A percentile compares a stretch with the other conserved stretches of the same genome.
These are phyloP conservation scores for Mycena polygramma DNA, from an alignment of 768 basidiomycete species.

Conservation along the genomic window DNA sequence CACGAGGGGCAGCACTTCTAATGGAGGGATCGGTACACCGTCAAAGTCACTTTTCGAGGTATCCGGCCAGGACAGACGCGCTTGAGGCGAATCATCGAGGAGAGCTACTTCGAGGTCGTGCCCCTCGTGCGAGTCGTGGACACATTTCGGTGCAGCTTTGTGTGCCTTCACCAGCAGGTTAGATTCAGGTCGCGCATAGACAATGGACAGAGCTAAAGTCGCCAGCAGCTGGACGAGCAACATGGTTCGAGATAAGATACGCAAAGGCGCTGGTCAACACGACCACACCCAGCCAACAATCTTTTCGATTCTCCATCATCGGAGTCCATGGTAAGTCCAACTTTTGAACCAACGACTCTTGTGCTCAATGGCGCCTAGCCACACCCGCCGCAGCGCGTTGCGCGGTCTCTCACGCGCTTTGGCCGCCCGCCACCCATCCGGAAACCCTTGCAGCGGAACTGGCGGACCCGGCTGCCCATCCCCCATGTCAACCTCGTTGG, in stretches of 20 bases:
- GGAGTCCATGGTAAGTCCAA: not conserved
- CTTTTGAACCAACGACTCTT: not conserved
- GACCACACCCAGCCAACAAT: not conserved
- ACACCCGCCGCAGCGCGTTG: conserved; percentile 36
- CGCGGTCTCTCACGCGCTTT: conserved; percentile 59
- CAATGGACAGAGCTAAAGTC: not conserved
- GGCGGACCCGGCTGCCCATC: conserved; percentile 71
- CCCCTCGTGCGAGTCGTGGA: too few species aligned
- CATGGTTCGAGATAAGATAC: not conserved
- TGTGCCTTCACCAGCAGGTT: too few species aligned
- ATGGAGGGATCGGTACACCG: conserved; percentile 51
- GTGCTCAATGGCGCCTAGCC: not conserved
- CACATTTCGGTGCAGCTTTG: too few species aligned
- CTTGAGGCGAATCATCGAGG: conserved; percentile 14
- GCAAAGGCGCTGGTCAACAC: too few species aligned
- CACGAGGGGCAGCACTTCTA: conserved; percentile 69
- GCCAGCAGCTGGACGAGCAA: conserved; percentile 1
- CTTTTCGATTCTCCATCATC: not conserved
- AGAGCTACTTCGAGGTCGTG: not conserved
- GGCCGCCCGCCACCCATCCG: conserved; percentile 64
- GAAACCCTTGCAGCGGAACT: conserved; percentile 61
- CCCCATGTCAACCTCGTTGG: conserved; percentile 77
- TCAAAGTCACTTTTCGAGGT: conserved; percentile 3
- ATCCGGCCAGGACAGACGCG: conserved; percentile 19
- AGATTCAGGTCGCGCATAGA: too few species aligned